Evolutionary conservation across 1,284 basidiomycete species (phyloP).

Genomic region (Termitomyces sp.): DNA sequence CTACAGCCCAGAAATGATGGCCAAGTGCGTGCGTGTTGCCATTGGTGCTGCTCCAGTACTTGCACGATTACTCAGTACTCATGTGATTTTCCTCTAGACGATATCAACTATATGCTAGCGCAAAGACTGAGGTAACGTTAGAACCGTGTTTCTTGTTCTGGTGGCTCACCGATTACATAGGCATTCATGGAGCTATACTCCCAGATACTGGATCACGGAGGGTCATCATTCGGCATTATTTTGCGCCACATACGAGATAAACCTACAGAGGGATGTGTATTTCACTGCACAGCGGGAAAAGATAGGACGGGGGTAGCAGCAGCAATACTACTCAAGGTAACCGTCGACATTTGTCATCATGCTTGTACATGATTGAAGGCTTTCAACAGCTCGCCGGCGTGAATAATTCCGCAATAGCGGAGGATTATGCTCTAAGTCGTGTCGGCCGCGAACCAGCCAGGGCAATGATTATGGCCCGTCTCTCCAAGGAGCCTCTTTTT

Average conservation of each 20-base stretch:
- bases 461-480: conserved; percentile 58
- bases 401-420: conserved; percentile 53
- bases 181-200: conserved; percentile 77
- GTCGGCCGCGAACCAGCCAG: conserved; percentile 73
- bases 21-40: conserved; percentile 57
- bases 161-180: conserved; percentile 28
- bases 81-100: conserved; percentile 39
- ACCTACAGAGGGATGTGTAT: conserved; percentile 58
- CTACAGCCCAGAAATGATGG: conserved; percentile 77
- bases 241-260: conserved; percentile 66
- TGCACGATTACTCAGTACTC: conserved; percentile 11
- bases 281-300: conserved; percentile 80
- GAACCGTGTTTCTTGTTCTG: background rate
- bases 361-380: background rate
- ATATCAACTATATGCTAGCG: conserved; percentile 72
- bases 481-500: conserved; percentile 65
- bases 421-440: conserved; percentile 72
- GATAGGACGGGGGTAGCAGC: conserved; percentile 76
- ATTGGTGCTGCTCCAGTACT: conserved; percentile 1
- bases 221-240: conserved; percentile 57
- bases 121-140: conserved; percentile 61
- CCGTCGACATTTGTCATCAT: conserved; percentile 2
- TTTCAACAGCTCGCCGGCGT: conserved; percentile 60
- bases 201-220: conserved; percentile 72
- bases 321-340: conserved; percentile 64